A percentile compares a stretch with the other conserved stretches of the same genome.
These are phyloP conservation scores for Nannizzia gypsea DNA, from an alignment of 2,329 filamentous ascomycete species.

Conservation along the genomic window DNA sequence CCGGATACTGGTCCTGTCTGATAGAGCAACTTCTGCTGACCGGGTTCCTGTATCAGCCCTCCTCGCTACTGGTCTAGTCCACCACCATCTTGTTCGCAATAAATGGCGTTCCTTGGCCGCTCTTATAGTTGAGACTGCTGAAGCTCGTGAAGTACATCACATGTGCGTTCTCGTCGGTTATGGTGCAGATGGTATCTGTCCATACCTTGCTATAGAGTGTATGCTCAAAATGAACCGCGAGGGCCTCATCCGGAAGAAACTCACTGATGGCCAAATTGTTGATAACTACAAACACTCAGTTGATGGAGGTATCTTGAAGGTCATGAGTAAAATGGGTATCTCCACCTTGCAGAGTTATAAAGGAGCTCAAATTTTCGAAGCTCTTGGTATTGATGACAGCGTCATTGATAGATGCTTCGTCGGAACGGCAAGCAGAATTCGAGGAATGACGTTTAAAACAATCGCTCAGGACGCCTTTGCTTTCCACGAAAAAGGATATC, in stretches of 20 bases:
- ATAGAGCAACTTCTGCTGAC: constrained; percentile 70
- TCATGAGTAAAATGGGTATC: constrained; percentile 99
- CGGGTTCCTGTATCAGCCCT: constrained; percentile 77
- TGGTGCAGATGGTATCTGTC: constrained; percentile 86
- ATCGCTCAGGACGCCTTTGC: constrained; percentile 92
- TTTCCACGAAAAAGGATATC: constrained; percentile 88
- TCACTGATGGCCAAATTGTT: constrained; percentile 69
- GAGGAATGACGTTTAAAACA: constrained; percentile 83
- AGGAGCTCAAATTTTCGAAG: constrained; percentile 95
- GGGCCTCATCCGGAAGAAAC: constrained; percentile 80
- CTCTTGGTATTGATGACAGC: constrained; percentile 79
- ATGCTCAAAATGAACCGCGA: constrained; percentile 95
- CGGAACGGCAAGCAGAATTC: constrained; percentile 86
- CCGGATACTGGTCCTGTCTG: constrained; percentile 78
- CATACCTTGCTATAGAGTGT: constrained; percentile 90
- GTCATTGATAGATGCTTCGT: constrained; percentile 92
- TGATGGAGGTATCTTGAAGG: constrained; percentile 91
- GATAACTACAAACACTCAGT: constrained; percentile 95
- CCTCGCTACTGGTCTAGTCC: constrained; percentile 81
- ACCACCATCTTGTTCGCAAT: constrained; percentile 90
- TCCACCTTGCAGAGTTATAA: constrained; percentile 94
- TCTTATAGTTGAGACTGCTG: constrained; percentile 79
- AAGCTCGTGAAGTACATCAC: constrained; percentile 94
- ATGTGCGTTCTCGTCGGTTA: constrained; percentile 98
- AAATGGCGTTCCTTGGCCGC: constrained; percentile 87